Base-by-base conservation (phyloP, 177 flowering plant species). In the Vitis hybrid region DNA sequence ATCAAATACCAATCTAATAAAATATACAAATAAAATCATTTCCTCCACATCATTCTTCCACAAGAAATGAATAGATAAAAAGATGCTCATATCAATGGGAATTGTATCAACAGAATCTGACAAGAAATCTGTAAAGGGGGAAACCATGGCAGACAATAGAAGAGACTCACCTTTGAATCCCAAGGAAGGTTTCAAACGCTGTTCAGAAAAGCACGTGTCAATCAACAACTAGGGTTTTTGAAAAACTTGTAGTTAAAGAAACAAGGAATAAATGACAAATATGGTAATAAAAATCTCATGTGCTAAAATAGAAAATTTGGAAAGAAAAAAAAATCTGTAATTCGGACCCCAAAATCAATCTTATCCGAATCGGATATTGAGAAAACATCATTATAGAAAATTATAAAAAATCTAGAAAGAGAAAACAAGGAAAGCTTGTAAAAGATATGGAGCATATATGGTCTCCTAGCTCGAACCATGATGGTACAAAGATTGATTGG, bases 21-120 rank as follows among this genome's bases (percentile, higher is more conserved):
- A 40, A 56, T 21, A 55, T 30, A n/a, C 55, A 66, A 56, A 24
- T 49, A 50, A 52, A 46, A 62, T 62, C 10, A 62, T 62, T 64
- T n/a, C 3, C 30, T 16, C 11, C 19, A 8, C 13, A 32, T 18
- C n/a, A 57, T 57, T 18, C 60, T 57, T 19, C 60, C 27, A 57
- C 18, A 19, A 18, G 21, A 15, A 15, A 56, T 56, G 16, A 7
- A 2, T 15, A 11, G 27, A 60, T 10, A 27, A 2, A 60, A 60
- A 27, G 13, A 15, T 32, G 8, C 35, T 13, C 19, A 35, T 61
- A 32, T 24, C 64, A 12, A 57, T 57, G 8, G 14, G 64, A 35
- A 32, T 50, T 35, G 21, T 62, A 15, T 13, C 50, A 35, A 18
- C 21, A 62, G 5, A 8, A 35, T 27, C 64, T 35, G 50, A 15